Evolutionary conservation across 352 stramenopile species (phyloP).

Genomic region (Pythium apleroticum): DNA sequence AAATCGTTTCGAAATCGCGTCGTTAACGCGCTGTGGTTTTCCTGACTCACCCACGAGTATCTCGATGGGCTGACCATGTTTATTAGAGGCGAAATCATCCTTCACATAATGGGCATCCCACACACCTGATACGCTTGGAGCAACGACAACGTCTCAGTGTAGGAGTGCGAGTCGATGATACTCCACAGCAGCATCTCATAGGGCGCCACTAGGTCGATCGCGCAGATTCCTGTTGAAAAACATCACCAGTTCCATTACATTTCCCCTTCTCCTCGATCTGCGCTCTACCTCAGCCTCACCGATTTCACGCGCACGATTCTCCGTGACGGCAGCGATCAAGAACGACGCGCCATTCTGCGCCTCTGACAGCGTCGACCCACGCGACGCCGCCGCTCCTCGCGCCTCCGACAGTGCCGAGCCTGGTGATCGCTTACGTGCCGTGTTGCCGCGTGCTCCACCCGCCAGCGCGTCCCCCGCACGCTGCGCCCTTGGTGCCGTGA

Average conservation of each 20-base stretch:
- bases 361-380: constrained; percentile 18
- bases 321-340: constrained; percentile 56
- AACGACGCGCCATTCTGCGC: constrained; percentile 40
- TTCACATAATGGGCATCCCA: not conserved
- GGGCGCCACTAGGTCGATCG: constrained; percentile 65
- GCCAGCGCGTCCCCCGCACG: constrained; percentile 13
- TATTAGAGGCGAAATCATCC: not conserved
- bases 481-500: constrained; percentile 30
- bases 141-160: constrained; percentile 66
- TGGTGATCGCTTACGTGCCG: not conserved
- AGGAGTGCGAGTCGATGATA: constrained; percentile 77
- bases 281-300: constrained; percentile 32
- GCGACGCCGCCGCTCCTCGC: constrained; percentile 3
- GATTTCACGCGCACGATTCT: constrained; percentile 61
- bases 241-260: not conserved
- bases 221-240: constrained; percentile 50
- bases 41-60: constrained; percentile 68
- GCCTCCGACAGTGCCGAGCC: not conserved
- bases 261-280: not conserved
- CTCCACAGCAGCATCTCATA: constrained; percentile 78
- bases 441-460: not conserved
- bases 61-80: constrained; percentile 51
- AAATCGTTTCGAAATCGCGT: constrained; percentile 68
- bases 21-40: constrained; percentile 62
- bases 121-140: constrained; percentile 69